These are phyloP conservation scores for Diaporthe ampelina DNA, from an alignment of 2,329 filamentous ascomycete species.

Conservation along the genomic window DNA sequence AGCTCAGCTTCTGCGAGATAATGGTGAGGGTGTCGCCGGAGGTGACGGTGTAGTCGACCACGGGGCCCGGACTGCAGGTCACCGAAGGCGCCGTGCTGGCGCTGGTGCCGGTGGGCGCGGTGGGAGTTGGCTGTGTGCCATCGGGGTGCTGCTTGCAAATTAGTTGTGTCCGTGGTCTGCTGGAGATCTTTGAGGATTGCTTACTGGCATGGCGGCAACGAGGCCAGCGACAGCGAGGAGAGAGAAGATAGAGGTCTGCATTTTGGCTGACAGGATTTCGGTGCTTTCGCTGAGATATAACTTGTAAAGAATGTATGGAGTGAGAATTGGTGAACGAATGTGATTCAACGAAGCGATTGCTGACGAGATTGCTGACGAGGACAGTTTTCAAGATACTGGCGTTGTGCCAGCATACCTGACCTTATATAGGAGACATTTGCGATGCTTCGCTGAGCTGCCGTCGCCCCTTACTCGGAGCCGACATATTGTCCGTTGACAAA, in stretches of 20 bases:
- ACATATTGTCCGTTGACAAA: background rate
- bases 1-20: slow-evolving; percentile 25
- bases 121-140: slow-evolving; percentile 9
- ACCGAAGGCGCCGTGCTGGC: background rate
- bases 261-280: background rate
- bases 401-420: no score
- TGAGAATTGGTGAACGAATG: slow-evolving; percentile 5
- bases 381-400: background rate
- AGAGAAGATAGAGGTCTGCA: slow-evolving; percentile 23
- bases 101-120: slow-evolving; percentile 4
- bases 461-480: background rate
- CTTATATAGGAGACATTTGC: no score
- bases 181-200: background rate
- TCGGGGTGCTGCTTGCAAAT: background rate
- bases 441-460: no score
- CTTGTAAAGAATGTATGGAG: background rate
- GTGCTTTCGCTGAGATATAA: no score
- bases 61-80: slow-evolving; percentile 13
- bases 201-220: slow-evolving; percentile 17
- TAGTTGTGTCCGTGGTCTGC: background rate
- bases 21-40: slow-evolving; percentile 23
- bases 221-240: slow-evolving; percentile 16
- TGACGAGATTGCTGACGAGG: background rate
- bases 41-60: slow-evolving; percentile 2
- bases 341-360: background rate